Base-by-base conservation (phyloP, 2,329 filamentous ascomycete species). In the Sordariomycetes sp. region DNA sequence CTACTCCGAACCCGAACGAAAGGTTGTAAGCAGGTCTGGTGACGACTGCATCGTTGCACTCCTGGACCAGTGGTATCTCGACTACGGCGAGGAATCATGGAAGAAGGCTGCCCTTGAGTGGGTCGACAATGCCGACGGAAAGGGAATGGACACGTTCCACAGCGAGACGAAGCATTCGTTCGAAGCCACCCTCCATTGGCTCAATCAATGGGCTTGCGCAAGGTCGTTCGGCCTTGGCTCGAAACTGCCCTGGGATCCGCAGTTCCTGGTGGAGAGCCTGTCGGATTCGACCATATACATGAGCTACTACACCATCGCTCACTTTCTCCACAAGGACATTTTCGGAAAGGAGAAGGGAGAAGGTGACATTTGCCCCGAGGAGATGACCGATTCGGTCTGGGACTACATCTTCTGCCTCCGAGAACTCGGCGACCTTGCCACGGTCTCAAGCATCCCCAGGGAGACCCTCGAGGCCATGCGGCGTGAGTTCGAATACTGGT, bases 31-130 rank as follows among this genome's bases (percentile, higher is more conserved):
- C 68, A 82, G 94, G 72, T 95, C 89, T 65, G 90, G 87, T 32
- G 93, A 97, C 68, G 90, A 95, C 64, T 97, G 94, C 70, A 91
- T 96, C 60, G 93, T 94, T 60, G 89, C 91, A 34, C 86, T 93
- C 64, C 85, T 97, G 68, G 93, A 97, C 66, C 94, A 99, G 74
- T 99, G 94, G 92, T 99, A 96, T 75, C 78, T 99, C 66, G 93
- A 97, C 74, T 99, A 99, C 68, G 94, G 94, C 61, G 89, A 92
- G 73, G 89, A 90, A 51, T 81, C 86, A 54, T 97, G 94, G 94
- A 89, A 89, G 68, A 75, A 88, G 62, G 78, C 81, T 51, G 90
- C 88, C 16, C 77, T 92, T 57, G 80, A 86, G 63, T 86, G 88
- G 69, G 84, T 96, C 53, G 81, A 82, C n/a, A n/a, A n/a, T n/a